Percentiles rank a stretch among this genome's conserved stretches.
These are phyloP conservation scores for Drechslerella stenobrocha DNA, from an alignment of 2,329 filamentous ascomycete genomes.

Conservation along the genomic window DNA sequence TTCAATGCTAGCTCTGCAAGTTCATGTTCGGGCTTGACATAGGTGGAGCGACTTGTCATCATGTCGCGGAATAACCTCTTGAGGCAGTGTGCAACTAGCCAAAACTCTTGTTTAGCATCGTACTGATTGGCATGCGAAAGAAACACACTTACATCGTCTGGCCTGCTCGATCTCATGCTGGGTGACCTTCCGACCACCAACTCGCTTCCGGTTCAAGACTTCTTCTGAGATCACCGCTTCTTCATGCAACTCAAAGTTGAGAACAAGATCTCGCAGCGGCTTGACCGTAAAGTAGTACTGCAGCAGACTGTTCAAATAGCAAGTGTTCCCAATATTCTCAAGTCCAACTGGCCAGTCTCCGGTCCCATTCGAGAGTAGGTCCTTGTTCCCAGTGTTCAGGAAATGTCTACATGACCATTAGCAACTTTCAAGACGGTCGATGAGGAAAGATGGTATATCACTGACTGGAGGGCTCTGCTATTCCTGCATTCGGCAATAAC, in stretches of 20 bases:
- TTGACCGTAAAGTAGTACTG: slow-evolving; percentile 93
- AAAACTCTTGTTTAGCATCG: slow-evolving; percentile 49
- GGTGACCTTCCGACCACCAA: slow-evolving; percentile 72
- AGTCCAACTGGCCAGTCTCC: slow-evolving; percentile 76
- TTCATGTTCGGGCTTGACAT: slow-evolving; percentile 72
- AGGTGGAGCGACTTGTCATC: slow-evolving; percentile 65
- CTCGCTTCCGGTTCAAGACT: slow-evolving; percentile 67
- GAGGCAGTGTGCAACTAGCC: slow-evolving; percentile 73
- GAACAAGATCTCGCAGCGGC: slow-evolving; percentile 76
- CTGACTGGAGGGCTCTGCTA: slow-evolving; percentile 48
- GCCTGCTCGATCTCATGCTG: slow-evolving; percentile 64
- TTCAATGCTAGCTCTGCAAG: slow-evolving; percentile 77
- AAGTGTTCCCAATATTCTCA: slow-evolving; percentile 94
- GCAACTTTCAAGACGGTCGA: background rate
- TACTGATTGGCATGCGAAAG: slow-evolving; percentile 9
- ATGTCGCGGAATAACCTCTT: slow-evolving; percentile 71
- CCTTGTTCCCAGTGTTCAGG: slow-evolving; percentile 28
- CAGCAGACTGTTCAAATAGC: slow-evolving; percentile 93
- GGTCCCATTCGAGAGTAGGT: slow-evolving; percentile 23
- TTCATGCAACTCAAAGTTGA: slow-evolving; percentile 72
- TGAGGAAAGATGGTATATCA: background rate
- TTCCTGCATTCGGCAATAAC: slow-evolving; percentile 51
- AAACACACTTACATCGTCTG: slow-evolving; percentile 69
- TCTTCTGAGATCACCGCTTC: slow-evolving; percentile 67
- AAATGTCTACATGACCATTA: slow-evolving; percentile 20